Conservation (phyloP, 2,329 filamentous ascomycete genomes). For the Curvularia sp. region DNA sequence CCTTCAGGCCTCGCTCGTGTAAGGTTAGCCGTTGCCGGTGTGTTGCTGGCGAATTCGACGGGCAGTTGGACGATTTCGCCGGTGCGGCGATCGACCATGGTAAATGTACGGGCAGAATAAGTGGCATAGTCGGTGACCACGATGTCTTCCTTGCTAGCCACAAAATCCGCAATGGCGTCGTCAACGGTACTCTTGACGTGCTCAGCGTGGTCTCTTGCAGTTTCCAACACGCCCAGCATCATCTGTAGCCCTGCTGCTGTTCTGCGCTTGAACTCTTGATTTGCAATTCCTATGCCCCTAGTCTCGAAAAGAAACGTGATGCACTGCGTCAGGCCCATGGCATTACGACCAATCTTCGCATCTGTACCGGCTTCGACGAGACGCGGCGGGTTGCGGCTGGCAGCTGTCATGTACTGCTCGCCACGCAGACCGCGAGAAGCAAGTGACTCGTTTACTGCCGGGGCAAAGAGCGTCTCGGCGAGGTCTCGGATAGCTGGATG, state of each 20-base stretch:
- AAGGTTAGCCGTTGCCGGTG: constrained; percentile 46
- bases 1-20: constrained; percentile 44
- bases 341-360: constrained; percentile 49
- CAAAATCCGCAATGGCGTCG: constrained; percentile 35
- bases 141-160: constrained; percentile 36
- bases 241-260: constrained; percentile 44
- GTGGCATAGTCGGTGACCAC: constrained; percentile 44
- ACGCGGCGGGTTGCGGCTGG: constrained; percentile 30
- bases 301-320: constrained; percentile 49
- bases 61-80: constrained; percentile 46
- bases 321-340: constrained; percentile 48
- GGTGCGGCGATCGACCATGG: constrained; percentile 43
- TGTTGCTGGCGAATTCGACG: constrained; percentile 46
- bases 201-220: constrained; percentile 40
- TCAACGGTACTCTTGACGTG: constrained; percentile 42
- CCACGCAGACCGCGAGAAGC: constrained; percentile 39
- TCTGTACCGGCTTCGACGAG: constrained; percentile 48
- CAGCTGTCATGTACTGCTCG: constrained; percentile 47
- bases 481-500: constrained; percentile 44
- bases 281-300: constrained; percentile 47
- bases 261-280: constrained; percentile 46
- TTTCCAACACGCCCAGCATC: constrained; percentile 46
- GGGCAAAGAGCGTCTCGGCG: constrained; percentile 45
- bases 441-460: constrained; percentile 42
- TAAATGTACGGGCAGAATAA: constrained; percentile 41